Base-by-base conservation (phyloP, 495 filamentous ascomycete species). In the Parmelia sp. region DNA sequence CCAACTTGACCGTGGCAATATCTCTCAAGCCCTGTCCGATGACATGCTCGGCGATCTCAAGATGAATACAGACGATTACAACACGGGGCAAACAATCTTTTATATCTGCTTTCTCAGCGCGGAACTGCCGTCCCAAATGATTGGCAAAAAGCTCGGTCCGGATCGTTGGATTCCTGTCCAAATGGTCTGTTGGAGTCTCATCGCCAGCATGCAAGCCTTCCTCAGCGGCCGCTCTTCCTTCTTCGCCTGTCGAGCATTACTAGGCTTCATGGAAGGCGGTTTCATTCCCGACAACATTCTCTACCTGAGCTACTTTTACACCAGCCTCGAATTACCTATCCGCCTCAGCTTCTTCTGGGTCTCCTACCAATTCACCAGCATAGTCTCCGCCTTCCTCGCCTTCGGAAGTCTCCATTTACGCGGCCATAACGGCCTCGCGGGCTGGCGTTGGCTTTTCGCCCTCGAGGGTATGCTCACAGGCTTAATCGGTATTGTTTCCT, bases 101-200 rank as follows among this genome's bases (percentile, higher is more conserved):
- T 82, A 80, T 61, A 56, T 88, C 17, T 76, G 73, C 4, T 91
- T 92, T 71, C 74, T 91, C 5, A 74, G 79, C 19, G 86, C 89
- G 0, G 88, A 91, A 68, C 74, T 92, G 17, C 89, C 89, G 1
- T 91, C 88, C 0, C 89, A 92, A 68, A 76, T 91, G 0, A 72
- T 91, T 31, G 84, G 81, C 31, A 92, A 93, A 70, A 82, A 80
- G 71, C 64, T 93, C 31, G 91, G 91, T 0, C 90, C 91, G 0
- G 91, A 95, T 71, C 81, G 84, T 37, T 95, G 91, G 89, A 92
- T 96, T 60, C 90, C 91, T 0, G 75, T 87, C 35, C 90, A 93
- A 68, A 93, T 93, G 83, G 76, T 90, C 1, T 78, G 81, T 6
- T 95, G 90, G 88, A 89, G 86, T 69, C 66, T 91, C 12, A 84